phyloP scores from a whole-genome alignment of 768 basidiomycete genomes.

The Kwoniella dendrophila region DNA sequence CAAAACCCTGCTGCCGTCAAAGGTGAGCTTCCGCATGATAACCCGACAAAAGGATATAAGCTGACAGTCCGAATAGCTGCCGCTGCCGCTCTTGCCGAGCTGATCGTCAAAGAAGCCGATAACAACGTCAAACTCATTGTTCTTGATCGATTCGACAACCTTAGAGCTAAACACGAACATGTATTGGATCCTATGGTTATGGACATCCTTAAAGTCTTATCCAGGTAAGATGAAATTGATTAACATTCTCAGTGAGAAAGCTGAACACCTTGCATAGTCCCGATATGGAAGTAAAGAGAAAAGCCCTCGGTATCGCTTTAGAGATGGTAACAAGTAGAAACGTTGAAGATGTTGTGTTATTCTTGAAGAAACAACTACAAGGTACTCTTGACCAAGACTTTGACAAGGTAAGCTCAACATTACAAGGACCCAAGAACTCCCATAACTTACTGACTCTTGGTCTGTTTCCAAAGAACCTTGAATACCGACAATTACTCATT shows the following conservation, averaged over 20 bases:
- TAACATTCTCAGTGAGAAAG: background rate
- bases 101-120: conserved; percentile 93
- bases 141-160: conserved; percentile 79
- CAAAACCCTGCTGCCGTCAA: conserved; percentile 96
- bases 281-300: conserved; percentile 94
- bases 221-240: conserved; percentile 62
- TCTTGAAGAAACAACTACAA: conserved; percentile 97
- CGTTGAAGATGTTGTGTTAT: conserved; percentile 92
- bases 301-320: conserved; percentile 84
- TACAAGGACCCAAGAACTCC: background rate
- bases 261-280: conserved; percentile 60
- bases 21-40: conserved; percentile 60
- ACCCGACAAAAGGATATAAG: background rate
- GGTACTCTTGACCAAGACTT: conserved; percentile 87
- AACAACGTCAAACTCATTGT: conserved; percentile 99
- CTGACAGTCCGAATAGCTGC: conserved; percentile 64
- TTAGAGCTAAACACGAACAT: conserved; percentile 78
- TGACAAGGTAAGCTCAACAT: conserved; percentile 71
- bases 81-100: conserved; percentile 80
- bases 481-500: conserved; percentile 93
- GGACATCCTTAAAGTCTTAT: conserved; percentile 89
- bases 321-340: conserved; percentile 92
- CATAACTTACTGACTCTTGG: background rate
- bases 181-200: conserved; percentile 89
- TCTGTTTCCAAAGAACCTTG: conserved; percentile 71